These are phyloP conservation scores for Phytophthora cryptogea DNA, from an alignment of 352 stramenopile species.

Conservation along the genomic window DNA sequence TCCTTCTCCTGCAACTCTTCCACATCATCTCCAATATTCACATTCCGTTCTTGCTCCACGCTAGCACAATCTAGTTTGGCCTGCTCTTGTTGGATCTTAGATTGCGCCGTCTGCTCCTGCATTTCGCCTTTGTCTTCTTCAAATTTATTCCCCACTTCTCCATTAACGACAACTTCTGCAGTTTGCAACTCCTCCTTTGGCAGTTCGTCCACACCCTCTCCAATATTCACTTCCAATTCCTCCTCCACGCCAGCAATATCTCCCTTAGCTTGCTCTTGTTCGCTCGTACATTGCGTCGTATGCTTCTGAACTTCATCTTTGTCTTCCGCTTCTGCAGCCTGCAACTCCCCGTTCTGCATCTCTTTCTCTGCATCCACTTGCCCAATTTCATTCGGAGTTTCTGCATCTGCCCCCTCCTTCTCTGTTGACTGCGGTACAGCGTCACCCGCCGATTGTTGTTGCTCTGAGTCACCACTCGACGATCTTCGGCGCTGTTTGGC, in stretches of 20 bases:
- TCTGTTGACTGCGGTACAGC: constrained; percentile 3
- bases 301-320: neutral
- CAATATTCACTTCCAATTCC: neutral
- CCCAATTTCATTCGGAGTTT: constrained; percentile 9
- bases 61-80: constrained; percentile 1
- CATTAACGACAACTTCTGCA: neutral
- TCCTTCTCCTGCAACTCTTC: neutral
- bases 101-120: constrained; percentile 1
- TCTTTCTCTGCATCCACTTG: constrained; percentile 17
- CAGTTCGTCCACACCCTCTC: neutral
- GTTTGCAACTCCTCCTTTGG: neutral
- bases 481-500: constrained; percentile 20
- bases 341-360: neutral
- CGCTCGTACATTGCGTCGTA: neutral
- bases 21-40: neutral
- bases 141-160: too few species aligned
- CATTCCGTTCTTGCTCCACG: constrained; percentile 5
- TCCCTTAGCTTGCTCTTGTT: constrained; percentile 6
- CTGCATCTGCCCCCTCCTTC: constrained; percentile 7
- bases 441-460: neutral
- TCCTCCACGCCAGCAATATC: constrained; percentile 4
- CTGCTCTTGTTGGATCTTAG: constrained; percentile 2
- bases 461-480: constrained; percentile 1
- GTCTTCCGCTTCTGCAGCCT: constrained; percentile 2
- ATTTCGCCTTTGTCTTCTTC: neutral